These are phyloP conservation scores for Hypoxylon sp. DNA, from an alignment of 2,329 filamentous ascomycete species.

Conservation along the genomic window DNA sequence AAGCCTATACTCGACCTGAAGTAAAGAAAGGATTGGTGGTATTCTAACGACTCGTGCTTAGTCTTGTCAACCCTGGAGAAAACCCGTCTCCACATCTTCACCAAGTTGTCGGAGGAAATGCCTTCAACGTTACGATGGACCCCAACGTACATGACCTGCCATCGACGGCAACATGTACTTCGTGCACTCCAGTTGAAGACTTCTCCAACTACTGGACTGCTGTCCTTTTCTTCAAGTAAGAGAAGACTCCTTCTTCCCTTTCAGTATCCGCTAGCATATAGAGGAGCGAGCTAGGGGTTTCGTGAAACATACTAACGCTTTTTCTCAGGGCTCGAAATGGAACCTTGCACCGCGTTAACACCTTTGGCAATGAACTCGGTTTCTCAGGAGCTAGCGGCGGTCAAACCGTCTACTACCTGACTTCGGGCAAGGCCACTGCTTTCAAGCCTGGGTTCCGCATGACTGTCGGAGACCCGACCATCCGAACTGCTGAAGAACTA, in stretches of 20 bases:
- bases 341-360: slow-evolving; percentile 50
- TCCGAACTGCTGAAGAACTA: slow-evolving; percentile 48
- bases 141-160: slow-evolving; percentile 46
- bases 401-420: slow-evolving; percentile 59
- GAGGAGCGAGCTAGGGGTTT: neutral
- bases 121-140: slow-evolving; percentile 50
- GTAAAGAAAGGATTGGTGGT: neutral
- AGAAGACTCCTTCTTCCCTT: neutral
- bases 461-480: slow-evolving; percentile 56
- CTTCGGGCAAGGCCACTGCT: slow-evolving; percentile 55
- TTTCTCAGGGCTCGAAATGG: slow-evolving; percentile 48
- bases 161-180: slow-evolving; percentile 48
- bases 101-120: slow-evolving; percentile 51
- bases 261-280: neutral
- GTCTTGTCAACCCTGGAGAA: slow-evolving; percentile 49
- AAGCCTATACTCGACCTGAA: slow-evolving; percentile 14
- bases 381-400: slow-evolving; percentile 51
- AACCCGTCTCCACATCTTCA: slow-evolving; percentile 50
- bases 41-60: slow-evolving; percentile 32
- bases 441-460: slow-evolving; percentile 59
- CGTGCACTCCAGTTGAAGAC: slow-evolving; percentile 49
- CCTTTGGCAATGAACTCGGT: slow-evolving; percentile 51
- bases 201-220: slow-evolving; percentile 52
- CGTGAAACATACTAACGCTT: slow-evolving; percentile 23
- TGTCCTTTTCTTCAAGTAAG: slow-evolving; percentile 47